Base-by-base conservation (phyloP, 148 eudicot genomes). In the Rhododendron ovatum region DNA sequence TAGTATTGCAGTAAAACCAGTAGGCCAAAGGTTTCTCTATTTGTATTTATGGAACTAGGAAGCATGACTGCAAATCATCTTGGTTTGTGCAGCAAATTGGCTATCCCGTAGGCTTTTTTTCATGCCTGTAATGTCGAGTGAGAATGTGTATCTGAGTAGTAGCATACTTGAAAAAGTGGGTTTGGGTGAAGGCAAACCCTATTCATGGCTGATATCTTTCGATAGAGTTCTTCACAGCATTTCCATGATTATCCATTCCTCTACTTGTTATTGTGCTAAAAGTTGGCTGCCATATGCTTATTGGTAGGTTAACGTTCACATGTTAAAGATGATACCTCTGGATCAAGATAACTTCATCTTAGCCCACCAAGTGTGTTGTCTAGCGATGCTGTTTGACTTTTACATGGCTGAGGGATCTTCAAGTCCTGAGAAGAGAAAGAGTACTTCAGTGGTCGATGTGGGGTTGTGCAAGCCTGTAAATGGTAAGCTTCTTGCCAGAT, bases 341-440 rank as follows among this genome's bases (percentile, higher is more conserved):
- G 91, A 89, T 84, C 89, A 97, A 92, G 93, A 93, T 73, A 92
- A 94, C 87, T 35, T 90, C n/a, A 82, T 92, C 74, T 88, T 97
- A 85, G 92, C 95, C 50, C 98, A 95, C 88, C 99, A 95, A 88
- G 92, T 93, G 53, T 87, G 88, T 84, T 94, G 92, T 84, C 96
- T 97, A 67, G 98, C 96, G 53, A 95, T 95, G 99, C 90, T 95
- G 73, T 94, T 97, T 86, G 99, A 95, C 91, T 92, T 94, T 74
- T 94, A 94, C 86, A 74, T 93, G 75, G 90, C 89, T 14, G 96
- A 92, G 84, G 92, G 90, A 67, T 89, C 86, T 78, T 89, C 87
- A 88, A 89, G 90, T 84, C 82, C 88, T 22, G 91, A 93, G 78
- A 88, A 82, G 43, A 91, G 90, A 43, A 89, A 88, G 87, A 84